A percentile compares a stretch with the other conserved stretches of the same genome.
Evolutionary conservation across 2,329 filamentous ascomycete species (phyloP).

Genomic region (Epicoccum nigrum): DNA sequence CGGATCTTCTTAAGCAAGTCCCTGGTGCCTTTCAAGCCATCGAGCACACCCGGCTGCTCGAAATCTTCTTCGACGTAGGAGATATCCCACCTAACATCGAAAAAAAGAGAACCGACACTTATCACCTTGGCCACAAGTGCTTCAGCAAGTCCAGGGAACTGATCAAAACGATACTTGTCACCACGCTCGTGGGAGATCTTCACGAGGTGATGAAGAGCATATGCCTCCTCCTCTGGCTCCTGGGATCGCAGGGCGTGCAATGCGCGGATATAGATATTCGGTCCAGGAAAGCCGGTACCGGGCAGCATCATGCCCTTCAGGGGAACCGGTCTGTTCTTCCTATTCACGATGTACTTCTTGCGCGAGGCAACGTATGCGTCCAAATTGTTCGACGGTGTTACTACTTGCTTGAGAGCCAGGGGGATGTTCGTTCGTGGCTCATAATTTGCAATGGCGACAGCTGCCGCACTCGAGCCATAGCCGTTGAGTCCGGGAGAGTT

Average conservation of each 20-base stretch:
- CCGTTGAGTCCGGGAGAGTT: conserved; percentile 54
- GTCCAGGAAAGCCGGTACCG: conserved; percentile 72
- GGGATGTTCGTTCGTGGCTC: conserved; percentile 69
- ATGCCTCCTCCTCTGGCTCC: conserved; percentile 83
- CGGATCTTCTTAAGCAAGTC: conserved; percentile 76
- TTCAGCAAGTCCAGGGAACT: conserved; percentile 86
- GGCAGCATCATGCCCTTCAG: conserved; percentile 64
- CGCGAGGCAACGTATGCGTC: conserved; percentile 67
- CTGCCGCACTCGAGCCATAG: conserved; percentile 49
- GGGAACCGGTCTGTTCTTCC: conserved; percentile 47
- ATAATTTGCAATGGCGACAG: conserved; percentile 69
- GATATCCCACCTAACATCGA: conserved; percentile 80
- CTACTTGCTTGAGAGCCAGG: conserved; percentile 72
- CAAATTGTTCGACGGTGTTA: conserved; percentile 76
- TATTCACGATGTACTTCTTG: conserved; percentile 57
- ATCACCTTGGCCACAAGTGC: conserved; percentile 84
- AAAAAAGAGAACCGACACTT: conserved; percentile 78
- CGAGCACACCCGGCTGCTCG: conserved; percentile 59
- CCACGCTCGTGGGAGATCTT: conserved; percentile 95
- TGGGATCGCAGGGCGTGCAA: conserved; percentile 82
- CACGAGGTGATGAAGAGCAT: conserved; percentile 89
- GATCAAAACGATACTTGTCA: conserved; percentile 94
- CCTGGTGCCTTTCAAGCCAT: conserved; percentile 70
- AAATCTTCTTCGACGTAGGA: conserved; percentile 66
- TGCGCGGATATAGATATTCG: conserved; percentile 90